Base-by-base conservation (phyloP, 1,284 basidiomycete genomes). In the Chondrostereum purpureum region DNA sequence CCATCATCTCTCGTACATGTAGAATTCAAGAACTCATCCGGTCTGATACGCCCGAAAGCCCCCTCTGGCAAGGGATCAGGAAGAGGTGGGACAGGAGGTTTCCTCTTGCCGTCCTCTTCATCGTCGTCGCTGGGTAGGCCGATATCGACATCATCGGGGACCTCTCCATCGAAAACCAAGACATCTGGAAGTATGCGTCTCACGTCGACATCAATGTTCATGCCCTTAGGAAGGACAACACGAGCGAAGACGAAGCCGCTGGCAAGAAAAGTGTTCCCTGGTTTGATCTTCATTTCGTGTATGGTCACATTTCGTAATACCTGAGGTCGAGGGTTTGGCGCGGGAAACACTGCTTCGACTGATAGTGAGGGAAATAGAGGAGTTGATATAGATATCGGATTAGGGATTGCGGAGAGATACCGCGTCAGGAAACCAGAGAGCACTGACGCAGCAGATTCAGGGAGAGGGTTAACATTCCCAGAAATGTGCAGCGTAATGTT, bases 21-120 rank as follows among this genome's bases (percentile, higher is more conserved):
- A 0, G 85, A 70, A 4, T 68, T 59, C 10, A 88, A 55, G 85
- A 85, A 89, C 41, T 78, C 72, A 1, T 77, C 73, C 0, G 83
- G 83, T 17, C 73, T 62, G 44, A 89, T 81, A 51, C 78, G 81
- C 5, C 77, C 86, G 59, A 89, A 89, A 0, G 87, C 86, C 16
- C 68, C 68, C 31, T 73, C 69, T 2, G 86, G 85, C 4, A 84
- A 60, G 2, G 86, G 84, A 49, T 75, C 67, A 0, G 83, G 77
- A 2, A 81, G 66, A 1, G 71, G 73, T 12, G 65, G 63, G 19
- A 66, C 60, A 1, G 77, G 68, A 1, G 72, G 75, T 4, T 59
- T 43, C 13, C 58, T 58, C 4, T 50, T 55, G 17, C 49, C 53
- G 24, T 44, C 46, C 48, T 45, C 2, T 39, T 46, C 42, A 42